Base-by-base conservation (phyloP, 306 rosid genomes). In the Pterocarpus macrocarpus region DNA sequence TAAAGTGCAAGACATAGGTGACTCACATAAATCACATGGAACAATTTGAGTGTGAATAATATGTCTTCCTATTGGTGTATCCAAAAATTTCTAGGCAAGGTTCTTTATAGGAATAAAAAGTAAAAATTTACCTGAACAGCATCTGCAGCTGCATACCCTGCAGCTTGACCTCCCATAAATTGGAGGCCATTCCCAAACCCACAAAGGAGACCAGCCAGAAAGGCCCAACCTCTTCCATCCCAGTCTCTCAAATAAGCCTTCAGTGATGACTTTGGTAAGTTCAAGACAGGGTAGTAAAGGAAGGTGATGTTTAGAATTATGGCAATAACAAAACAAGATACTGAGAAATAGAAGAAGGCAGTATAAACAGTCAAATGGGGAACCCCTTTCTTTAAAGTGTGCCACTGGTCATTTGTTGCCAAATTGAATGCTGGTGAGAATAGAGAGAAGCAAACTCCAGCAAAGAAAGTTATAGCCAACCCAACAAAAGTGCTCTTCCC, bases 71-170 rank as follows among this genome's bases (percentile, higher is more conserved):
- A 50, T 28, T 35, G 4, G 3, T 6, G 12, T 32, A 15, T 71
- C 49, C 4, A 35, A 34, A 38, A 38, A 12, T 55, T 59, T 43
- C 4, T 75, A 8, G 45, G 59, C 9, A 5, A 55, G 22, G 45
- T 78, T 30, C 0, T 41, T 15, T 56, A 0, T 8, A 17, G 39
- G 14, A n/a, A 67, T 15, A 34, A 12, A 13, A 32, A 53, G 7
- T 11, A 39, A 8, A 43, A 15, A 64, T 47, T 85, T 71, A 92
- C 99, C 89, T 95, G 94, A 52, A 93, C 99, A 32, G 97, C 92
- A 89, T 95, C 98, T 30, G 99, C 99, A 43, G 99, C 99, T 0
- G 99, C 99, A 85, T 93, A 95, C 8, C 99, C 99, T 34, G 98
- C 98, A 80, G 99, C 98, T 78, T 95, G 92, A 58, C 99, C 99